Evolutionary conservation across 805 yeast genomes (phyloP), one percentile per base, ranked within the genome.

Genomic region (Candida ulmi): DNA sequence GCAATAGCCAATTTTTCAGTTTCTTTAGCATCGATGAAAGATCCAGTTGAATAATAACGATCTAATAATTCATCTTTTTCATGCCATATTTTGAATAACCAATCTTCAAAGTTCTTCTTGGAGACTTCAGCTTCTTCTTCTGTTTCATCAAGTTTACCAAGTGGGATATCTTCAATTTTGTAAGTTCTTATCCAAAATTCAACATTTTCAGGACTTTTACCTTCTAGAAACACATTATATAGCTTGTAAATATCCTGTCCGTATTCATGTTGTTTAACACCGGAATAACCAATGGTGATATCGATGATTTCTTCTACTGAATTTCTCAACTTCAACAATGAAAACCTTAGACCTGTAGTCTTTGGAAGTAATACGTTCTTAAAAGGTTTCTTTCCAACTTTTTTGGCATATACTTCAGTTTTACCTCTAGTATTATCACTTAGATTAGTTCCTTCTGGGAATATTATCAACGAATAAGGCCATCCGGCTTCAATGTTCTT

Each of bases 361-460:
- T 95, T 75, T 13, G 99, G 99, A n/a, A 88, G 61, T 44, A 93
- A 66, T 12, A 85, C 77, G 57, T 87, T 80, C 30, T 72, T 68
- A 47, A 81, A 68, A 1, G 70, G 65, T 8, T 74, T 68, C 27
- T 64, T 65, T 5, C 68, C 71, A 18, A 69, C 55, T 46, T 79
- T 74, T 6, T 58, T 61, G 17, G 88, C 83, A 61, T 67, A 93
- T 8, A 57, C 66, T 15, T 66, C 68, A 8, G 90, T 77, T 42
- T 75, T 74, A 3, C 51, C 62, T 35, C 76, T 69, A 2, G 96
- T 87, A 43, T 76, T 72, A 5, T 68, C 69, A 29, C 93, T 80
- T 39, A 84, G 63, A 42, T 88, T 93, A 0, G 99, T 93, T 5
- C 99, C 99, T 60, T 93, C 99, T 2, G 99, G 99, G 62, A 83